phyloP scores from a whole-genome alignment of 2,329 filamentous ascomycete genomes.

The Fusarium compactum region DNA sequence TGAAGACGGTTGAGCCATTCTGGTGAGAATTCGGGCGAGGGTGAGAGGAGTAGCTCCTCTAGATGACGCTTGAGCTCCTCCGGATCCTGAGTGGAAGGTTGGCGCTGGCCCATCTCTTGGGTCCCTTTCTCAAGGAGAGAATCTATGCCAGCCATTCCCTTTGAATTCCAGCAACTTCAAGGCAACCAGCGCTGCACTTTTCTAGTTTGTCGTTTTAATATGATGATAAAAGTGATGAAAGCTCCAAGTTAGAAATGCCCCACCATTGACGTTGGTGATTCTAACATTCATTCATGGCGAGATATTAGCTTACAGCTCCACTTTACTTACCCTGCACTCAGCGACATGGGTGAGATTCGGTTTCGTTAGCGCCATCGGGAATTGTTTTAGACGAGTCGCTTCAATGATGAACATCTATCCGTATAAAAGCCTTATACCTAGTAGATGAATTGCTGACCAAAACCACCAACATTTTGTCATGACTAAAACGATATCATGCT shows the following conservation, averaged over 20 bases:
- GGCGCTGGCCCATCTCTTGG: conserved; percentile 24
- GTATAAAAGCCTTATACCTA: not conserved
- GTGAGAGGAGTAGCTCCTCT: conserved; percentile 81
- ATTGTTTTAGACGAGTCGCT: not conserved
- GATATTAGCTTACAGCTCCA: conserved; percentile 28
- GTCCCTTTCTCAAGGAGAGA: conserved; percentile 48
- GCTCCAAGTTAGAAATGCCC: conserved; percentile 38
- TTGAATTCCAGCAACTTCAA: conserved; percentile 1
- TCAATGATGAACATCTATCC: not conserved
- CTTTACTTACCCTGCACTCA: conserved; percentile 22
- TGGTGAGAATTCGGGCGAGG: conserved; percentile 81
- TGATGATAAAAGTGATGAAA: conserved; percentile 33
- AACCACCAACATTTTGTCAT: not conserved
- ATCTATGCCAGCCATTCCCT: conserved; percentile 53
- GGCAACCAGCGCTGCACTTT: conserved; percentile 10
- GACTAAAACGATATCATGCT: not conserved
- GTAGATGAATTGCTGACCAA: not conserved
- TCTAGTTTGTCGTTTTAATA: conserved; percentile 1
- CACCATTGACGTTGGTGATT: conserved; percentile 45
- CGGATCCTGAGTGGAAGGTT: conserved; percentile 57
- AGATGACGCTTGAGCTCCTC: conserved; percentile 77
- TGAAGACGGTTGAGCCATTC: conserved; percentile 92
- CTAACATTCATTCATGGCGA: conserved; percentile 18
- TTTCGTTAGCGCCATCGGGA: not conserved
- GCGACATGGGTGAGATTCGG: not conserved